These are phyloP conservation scores for Sporothrix curviconia DNA, from an alignment of 2,329 filamentous ascomycete species.

Conservation along the genomic window DNA sequence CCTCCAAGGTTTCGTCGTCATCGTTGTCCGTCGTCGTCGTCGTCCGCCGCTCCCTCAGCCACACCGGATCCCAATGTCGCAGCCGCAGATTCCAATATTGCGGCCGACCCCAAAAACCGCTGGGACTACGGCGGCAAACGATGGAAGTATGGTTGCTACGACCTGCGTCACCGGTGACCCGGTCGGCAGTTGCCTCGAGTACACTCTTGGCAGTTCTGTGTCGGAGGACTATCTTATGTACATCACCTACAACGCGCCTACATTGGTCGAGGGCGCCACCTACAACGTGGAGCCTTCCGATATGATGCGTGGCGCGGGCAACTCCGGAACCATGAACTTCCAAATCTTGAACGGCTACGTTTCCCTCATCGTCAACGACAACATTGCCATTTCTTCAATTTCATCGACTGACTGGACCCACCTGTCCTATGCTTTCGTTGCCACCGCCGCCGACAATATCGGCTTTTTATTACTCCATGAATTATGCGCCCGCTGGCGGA, in stretches of 20 bases:
- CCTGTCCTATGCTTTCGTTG: neutral
- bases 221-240: neutral
- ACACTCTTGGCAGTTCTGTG: neutral
- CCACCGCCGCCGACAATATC: neutral
- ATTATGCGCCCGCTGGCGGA: neutral
- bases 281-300: neutral
- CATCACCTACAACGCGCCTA: neutral
- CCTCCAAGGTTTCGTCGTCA: neutral
- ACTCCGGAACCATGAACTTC: neutral
- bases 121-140: neutral
- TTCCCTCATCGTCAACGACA: neutral
- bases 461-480: neutral
- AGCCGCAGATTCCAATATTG: neutral
- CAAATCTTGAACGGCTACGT: neutral
- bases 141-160: neutral
- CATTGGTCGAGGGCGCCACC: neutral
- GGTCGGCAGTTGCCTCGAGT: neutral
- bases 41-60: neutral
- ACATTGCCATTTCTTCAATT: neutral
- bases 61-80: neutral
- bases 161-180: neutral
- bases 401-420: neutral
- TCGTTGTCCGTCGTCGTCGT: neutral
- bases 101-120: neutral
- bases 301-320: neutral